Base-by-base conservation (phyloP, 768 basidiomycete genomes). In the Russula olivacea region DNA sequence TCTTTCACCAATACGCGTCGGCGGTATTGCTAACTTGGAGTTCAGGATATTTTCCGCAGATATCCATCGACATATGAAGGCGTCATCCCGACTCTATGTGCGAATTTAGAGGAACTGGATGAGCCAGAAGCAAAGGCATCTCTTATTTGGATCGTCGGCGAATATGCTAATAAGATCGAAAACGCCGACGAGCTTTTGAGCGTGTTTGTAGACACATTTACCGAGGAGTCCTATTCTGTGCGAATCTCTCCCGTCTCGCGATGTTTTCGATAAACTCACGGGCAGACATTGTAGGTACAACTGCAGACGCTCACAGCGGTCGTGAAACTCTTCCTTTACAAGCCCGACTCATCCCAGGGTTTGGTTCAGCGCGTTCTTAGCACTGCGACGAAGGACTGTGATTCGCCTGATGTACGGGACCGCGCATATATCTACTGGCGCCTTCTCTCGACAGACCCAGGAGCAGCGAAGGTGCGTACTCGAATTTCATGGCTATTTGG, bases 371-470 rank as follows among this genome's bases (percentile, higher is more conserved):
- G 82, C n/a, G 87, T 98, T 3, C 77, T 98, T 47, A 87, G 91
- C 65, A 94, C 93, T 0, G 97, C 97, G 0, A 99, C 97, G 3
- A 98, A 94, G 71, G 93, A 94, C 68, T 97, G 94, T 68, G 97
- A 99, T 70, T 94, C 89, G 6, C 92, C 97, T 14, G 96, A 98
- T 72, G 92, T 99, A 17, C 83, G 97, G 47, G 97, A 99, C 73
- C 82, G 95, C 54, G 97, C 97, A 1, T 99, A 98, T 71, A 96
- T 98, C 45, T 98, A 98, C 71, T 99, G 97, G 97, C 81, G 97
- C 64, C 71, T 99, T 66, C 74, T 99, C 30, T 96, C 93, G 7
- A 94, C 93, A 60, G 96, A 99, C 73, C 92, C 95, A 1, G 91
- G 85, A 2, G 93, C 96, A 19, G 96, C 97, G 0, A 99, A 98